These are phyloP conservation scores for Solanum acaule DNA, from an alignment of 257 asterid genomes.

Conservation along the genomic window DNA sequence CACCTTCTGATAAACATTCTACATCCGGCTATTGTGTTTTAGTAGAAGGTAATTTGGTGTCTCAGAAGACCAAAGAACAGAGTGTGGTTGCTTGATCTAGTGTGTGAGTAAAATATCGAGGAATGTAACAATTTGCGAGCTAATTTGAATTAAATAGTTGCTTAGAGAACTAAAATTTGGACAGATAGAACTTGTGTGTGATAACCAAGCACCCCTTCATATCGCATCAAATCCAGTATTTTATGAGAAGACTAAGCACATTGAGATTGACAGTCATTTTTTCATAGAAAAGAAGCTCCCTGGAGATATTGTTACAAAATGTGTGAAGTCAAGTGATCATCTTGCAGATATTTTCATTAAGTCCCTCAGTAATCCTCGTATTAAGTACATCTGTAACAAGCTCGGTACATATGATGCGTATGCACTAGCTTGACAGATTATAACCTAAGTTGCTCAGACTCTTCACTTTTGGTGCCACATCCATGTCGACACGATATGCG, in stretches of 20 bases:
- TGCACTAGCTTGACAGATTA: not conserved
- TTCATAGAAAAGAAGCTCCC: not conserved
- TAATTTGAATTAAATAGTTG: not conserved
- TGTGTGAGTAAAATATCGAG: not conserved
- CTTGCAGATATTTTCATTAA: not conserved
- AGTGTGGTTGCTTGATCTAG: not conserved
- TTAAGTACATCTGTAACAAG: not conserved
- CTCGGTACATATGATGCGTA: not conserved
- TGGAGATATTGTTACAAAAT: not conserved
- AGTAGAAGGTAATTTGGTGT: not conserved
- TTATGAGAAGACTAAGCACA: not conserved
- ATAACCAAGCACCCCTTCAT: not conserved
- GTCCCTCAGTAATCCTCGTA: not conserved
- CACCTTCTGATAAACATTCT: not conserved
- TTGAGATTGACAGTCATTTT: not conserved
- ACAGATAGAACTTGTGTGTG: not conserved
- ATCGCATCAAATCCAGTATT: not conserved
- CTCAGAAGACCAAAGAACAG: not conserved
- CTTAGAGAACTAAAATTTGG: not conserved
- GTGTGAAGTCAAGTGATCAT: not conserved
- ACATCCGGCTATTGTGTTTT: not conserved
- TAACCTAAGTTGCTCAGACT: too few relatives aligned
- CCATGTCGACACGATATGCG: too few relatives aligned
- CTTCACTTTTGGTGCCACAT: too few relatives aligned
- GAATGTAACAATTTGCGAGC: not conserved